phyloP scores from a whole-genome alignment of 2,329 filamentous ascomycete genomes.

The Paracoccidioides lutzii region DNA sequence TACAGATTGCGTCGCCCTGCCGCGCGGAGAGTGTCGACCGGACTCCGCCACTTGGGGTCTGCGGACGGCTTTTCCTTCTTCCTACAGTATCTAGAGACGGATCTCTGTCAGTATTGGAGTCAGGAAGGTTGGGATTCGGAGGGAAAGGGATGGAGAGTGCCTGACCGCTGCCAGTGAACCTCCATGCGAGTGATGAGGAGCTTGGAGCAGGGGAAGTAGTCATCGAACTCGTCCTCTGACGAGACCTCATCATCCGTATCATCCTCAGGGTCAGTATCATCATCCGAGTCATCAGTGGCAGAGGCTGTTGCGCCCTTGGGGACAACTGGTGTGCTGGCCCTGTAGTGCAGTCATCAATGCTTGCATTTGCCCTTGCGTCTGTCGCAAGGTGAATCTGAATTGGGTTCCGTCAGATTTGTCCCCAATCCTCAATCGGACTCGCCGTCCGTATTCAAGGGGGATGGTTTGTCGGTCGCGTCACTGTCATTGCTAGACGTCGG shows the following conservation, averaged over 20 bases:
- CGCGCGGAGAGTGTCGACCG: slow-evolving; percentile 10
- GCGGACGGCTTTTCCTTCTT: slow-evolving; percentile 8
- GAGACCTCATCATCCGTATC: slow-evolving; percentile 1
- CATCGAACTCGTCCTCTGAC: slow-evolving; percentile 1
- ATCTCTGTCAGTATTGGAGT: background rate
- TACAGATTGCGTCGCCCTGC: slow-evolving; percentile 13
- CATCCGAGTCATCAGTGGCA: background rate
- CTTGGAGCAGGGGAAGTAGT: background rate
- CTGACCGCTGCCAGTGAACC: background rate
- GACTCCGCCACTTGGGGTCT: slow-evolving; percentile 12
- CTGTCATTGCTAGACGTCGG: background rate
- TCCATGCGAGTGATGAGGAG: background rate
- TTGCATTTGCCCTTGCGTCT: slow-evolving; percentile 1
- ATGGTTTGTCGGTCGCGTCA: background rate
- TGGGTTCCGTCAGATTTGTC: background rate
- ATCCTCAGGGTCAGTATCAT: background rate
- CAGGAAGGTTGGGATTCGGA: background rate
- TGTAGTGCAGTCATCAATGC: background rate
- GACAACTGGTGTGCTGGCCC: background rate
- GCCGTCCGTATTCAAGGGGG: background rate
- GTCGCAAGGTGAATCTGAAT: background rate
- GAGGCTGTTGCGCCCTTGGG: background rate
- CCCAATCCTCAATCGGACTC: background rate
- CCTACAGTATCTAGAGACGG: slow-evolving; percentile 11
- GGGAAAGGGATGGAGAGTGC: background rate